Evolutionary conservation across 257 asterid genomes (phyloP).

Genomic region (Avicennia marina): DNA sequence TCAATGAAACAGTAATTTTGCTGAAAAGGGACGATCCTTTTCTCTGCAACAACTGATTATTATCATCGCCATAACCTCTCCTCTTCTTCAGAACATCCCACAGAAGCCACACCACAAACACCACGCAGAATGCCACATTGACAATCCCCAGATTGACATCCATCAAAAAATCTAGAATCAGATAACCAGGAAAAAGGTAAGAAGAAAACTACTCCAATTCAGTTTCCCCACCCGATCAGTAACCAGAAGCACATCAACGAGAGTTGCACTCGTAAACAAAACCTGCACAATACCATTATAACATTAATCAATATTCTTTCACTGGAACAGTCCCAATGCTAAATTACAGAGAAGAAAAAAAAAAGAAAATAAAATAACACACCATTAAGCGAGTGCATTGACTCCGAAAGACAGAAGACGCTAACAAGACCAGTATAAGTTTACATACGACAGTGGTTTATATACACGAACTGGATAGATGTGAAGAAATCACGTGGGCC

Average conservation of each 20-base stretch:
- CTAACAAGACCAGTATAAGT: not conserved
- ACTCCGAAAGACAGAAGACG: not conserved
- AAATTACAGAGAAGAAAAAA: not conserved
- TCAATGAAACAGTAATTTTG: conserved; percentile 41
- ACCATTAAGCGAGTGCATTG: conserved; percentile 10
- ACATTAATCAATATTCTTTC: conserved; percentile 10
- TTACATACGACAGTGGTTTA: conserved; percentile 12
- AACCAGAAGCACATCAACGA: conserved; percentile 16
- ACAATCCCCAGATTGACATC: conserved; percentile 37
- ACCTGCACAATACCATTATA: not conserved
- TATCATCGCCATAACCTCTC: conserved; percentile 12
- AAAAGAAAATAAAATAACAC: conserved; percentile 7
- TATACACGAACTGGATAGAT: conserved; percentile 13
- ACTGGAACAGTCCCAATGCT: conserved; percentile 9
- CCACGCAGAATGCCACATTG: conserved; percentile 38
- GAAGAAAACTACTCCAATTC: not conserved
- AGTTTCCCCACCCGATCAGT: not conserved
- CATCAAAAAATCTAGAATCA: conserved; percentile 24
- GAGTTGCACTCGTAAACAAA: not conserved
- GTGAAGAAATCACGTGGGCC: conserved; percentile 52
- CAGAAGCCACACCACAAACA: conserved; percentile 45
- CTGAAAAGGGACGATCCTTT: conserved; percentile 22
- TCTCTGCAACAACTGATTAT: conserved; percentile 8
- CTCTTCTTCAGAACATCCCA: conserved; percentile 29
- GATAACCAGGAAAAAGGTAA: no score